These are phyloP conservation scores for Neodidymelliopsis sp. DNA, from an alignment of 2,329 filamentous ascomycete species.

Conservation along the genomic window DNA sequence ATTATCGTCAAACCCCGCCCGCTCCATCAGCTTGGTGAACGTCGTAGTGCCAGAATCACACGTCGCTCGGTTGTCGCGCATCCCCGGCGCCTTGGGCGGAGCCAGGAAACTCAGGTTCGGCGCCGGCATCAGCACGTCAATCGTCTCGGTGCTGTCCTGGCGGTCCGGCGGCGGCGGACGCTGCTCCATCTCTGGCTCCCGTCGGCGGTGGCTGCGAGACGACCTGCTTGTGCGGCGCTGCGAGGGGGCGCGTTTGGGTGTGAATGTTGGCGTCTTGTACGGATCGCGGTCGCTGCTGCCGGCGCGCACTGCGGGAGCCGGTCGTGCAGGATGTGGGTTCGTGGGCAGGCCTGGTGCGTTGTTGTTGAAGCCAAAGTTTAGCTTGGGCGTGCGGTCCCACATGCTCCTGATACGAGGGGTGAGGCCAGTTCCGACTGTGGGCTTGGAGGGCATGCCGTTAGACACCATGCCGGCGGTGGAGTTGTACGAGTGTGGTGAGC, in stretches of 20 bases:
- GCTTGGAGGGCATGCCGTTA: slow-evolving; percentile 25
- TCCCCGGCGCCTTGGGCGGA: slow-evolving; percentile 40
- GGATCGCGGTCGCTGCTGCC: slow-evolving; percentile 39
- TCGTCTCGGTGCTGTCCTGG: slow-evolving; percentile 53
- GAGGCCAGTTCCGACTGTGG: slow-evolving; percentile 29
- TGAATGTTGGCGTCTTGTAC: slow-evolving; percentile 42
- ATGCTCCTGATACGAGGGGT: slow-evolving; percentile 46
- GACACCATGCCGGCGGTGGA: slow-evolving; percentile 36
- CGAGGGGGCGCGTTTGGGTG: slow-evolving; percentile 31
- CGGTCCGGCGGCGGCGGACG: slow-evolving; percentile 24
- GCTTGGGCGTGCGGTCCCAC: slow-evolving; percentile 46
- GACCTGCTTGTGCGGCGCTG: slow-evolving; percentile 26
- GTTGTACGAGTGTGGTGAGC: slow-evolving; percentile 30
- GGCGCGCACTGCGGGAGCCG: slow-evolving; percentile 37
- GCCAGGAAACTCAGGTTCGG: slow-evolving; percentile 40
- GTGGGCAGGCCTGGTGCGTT: slow-evolving; percentile 25
- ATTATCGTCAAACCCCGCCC: slow-evolving; percentile 51
- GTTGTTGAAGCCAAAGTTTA: slow-evolving; percentile 36
- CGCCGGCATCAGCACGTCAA: slow-evolving; percentile 54
- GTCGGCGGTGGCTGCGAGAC: slow-evolving; percentile 14
- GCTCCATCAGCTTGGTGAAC: slow-evolving; percentile 53
- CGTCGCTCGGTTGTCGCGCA: slow-evolving; percentile 44
- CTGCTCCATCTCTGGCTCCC: slow-evolving; percentile 14
- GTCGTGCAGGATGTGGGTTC: slow-evolving; percentile 24
- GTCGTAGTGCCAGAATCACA: slow-evolving; percentile 45